These are phyloP conservation scores for Pythium insidiosum DNA, from an alignment of 352 stramenopile genomes.

Conservation along the genomic window DNA sequence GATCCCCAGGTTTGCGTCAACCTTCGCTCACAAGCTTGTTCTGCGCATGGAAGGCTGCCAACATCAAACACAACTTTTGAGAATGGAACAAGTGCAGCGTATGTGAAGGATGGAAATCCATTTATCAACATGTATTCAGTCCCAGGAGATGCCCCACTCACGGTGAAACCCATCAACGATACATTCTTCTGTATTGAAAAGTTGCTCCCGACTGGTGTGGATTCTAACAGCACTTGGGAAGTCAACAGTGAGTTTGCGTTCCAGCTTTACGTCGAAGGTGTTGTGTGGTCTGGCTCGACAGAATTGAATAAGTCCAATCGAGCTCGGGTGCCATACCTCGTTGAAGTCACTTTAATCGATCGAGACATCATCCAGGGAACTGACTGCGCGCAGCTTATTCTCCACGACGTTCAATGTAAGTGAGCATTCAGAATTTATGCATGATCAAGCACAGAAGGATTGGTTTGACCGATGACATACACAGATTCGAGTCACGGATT, in stretches of 20 bases:
- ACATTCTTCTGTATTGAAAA: conserved; percentile 74
- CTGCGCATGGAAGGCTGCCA: conserved; percentile 31
- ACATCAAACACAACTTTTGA: conserved; percentile 44
- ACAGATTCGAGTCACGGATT: conserved; percentile 23
- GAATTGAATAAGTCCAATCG: conserved; percentile 6
- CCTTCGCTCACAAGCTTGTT: conserved; percentile 41
- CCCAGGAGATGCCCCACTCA: conserved; percentile 40
- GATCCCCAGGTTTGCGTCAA: conserved; percentile 68
- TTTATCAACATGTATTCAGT: conserved; percentile 62
- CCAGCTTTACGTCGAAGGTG: conserved; percentile 55
- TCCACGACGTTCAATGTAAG: conserved; percentile 56
- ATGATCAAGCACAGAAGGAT: too few species aligned
- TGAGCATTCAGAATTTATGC: too few species aligned
- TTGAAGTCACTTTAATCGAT: conserved; percentile 56
- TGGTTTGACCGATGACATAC: too few species aligned
- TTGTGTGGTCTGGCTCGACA: conserved; percentile 26
- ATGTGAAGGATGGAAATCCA: conserved; percentile 70
- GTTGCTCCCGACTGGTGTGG: conserved; percentile 48
- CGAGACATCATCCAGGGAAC: conserved; percentile 34
- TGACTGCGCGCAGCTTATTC: conserved; percentile 62
- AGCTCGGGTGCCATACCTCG: conserved; percentile 39
- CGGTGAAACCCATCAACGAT: conserved; percentile 39
- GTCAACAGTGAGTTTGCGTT: conserved; percentile 64
- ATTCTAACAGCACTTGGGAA: conserved; percentile 55
- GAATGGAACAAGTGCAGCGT: conserved; percentile 26